Evolutionary conservation across 768 basidiomycete species (phyloP).

Genomic region (Amanita muscaria): DNA sequence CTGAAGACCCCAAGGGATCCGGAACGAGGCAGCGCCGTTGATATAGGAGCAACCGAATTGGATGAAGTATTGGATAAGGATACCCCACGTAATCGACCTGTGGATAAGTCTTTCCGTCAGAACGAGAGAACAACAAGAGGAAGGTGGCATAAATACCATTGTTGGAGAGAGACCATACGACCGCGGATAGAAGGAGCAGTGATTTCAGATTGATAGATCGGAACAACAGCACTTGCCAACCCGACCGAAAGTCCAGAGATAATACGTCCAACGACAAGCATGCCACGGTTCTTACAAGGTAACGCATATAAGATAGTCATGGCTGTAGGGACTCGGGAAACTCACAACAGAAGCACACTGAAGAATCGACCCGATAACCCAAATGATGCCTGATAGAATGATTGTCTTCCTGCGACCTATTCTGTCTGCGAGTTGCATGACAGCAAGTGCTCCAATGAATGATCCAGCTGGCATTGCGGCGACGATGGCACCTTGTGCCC

Average conservation of each 20-base stretch:
- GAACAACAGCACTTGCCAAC: too few relatives aligned
- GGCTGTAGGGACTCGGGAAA: too few relatives aligned
- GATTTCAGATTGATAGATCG: too few relatives aligned
- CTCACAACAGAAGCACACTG: constrained; percentile 56
- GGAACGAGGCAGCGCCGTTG: constrained; percentile 61
- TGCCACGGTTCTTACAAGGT: too few relatives aligned
- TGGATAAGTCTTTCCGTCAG: too few relatives aligned
- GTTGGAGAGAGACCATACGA: constrained; percentile 67
- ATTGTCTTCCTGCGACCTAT: constrained; percentile 60
- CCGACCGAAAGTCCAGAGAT: constrained; percentile 58
- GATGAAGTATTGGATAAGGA: constrained; percentile 73
- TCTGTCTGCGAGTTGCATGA: constrained; percentile 53
- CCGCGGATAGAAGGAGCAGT: constrained; percentile 67
- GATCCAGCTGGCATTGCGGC: constrained; percentile 75
- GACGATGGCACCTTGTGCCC: constrained; percentile 65
- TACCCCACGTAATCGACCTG: too few relatives aligned
- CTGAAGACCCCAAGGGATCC: constrained; percentile 80
- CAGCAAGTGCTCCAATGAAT: constrained; percentile 54
- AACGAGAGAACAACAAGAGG: too few relatives aligned
- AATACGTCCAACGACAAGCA: constrained; percentile 65
- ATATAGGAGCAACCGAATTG: constrained; percentile 73
- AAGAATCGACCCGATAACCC: constrained; percentile 66
- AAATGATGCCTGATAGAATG: constrained; percentile 58
- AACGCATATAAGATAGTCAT: too few relatives aligned
- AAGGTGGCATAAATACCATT: too few relatives aligned